Evolutionary conservation across 352 stramenopile genomes (phyloP).

Genomic region (Lagenidium sp.): DNA sequence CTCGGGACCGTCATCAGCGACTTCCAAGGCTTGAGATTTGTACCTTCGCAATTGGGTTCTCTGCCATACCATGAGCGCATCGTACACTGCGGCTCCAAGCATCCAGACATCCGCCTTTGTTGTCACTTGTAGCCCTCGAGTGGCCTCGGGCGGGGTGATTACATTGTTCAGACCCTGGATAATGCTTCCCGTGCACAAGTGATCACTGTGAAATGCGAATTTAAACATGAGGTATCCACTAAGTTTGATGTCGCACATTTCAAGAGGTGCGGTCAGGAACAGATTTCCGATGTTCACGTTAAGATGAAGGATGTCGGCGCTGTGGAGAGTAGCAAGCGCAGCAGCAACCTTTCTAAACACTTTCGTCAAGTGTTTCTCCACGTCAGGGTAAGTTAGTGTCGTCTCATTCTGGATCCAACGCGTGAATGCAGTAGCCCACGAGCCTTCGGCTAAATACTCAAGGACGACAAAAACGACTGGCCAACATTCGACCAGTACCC

Average conservation of each 20-base stretch:
- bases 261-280: slow-evolving; percentile 21
- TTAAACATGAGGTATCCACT: slow-evolving; percentile 35
- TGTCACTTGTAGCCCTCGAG: slow-evolving; percentile 14
- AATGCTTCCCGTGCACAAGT: slow-evolving; percentile 22
- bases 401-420: background rate
- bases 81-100: slow-evolving; percentile 45
- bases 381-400: slow-evolving; percentile 4
- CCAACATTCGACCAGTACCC: slow-evolving; percentile 52
- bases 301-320: slow-evolving; percentile 33
- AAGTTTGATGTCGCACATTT: no score
- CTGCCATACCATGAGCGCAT: slow-evolving; percentile 50
- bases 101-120: slow-evolving; percentile 56
- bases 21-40: background rate
- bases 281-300: slow-evolving; percentile 47
- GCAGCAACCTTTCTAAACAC: slow-evolving; percentile 41
- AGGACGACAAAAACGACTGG: slow-evolving; percentile 39
- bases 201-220: slow-evolving; percentile 19
- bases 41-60: background rate
- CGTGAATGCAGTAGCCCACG: slow-evolving; percentile 26
- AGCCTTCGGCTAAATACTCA: slow-evolving; percentile 28
- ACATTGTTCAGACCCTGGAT: slow-evolving; percentile 24
- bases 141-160: slow-evolving; percentile 32
- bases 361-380: slow-evolving; percentile 23
- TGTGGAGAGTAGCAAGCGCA: slow-evolving; percentile 46
- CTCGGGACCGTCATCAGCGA: no score